Percentiles rank a stretch among this genome's conserved stretches.
phyloP scores from a whole-genome alignment of 306 rosid species.

The Adenanthera pavonina region DNA sequence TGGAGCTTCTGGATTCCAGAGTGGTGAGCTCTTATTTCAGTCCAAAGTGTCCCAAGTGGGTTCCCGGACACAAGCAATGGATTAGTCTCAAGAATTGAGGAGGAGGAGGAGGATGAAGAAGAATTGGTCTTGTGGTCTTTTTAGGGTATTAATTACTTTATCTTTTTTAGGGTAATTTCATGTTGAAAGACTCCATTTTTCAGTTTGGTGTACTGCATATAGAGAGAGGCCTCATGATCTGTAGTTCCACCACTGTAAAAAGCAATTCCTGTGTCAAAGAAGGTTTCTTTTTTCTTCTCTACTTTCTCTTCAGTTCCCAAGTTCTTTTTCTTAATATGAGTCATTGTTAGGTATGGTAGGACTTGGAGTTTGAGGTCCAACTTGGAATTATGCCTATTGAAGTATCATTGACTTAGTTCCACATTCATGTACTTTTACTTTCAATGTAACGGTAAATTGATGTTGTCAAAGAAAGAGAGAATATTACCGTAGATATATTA shows the following conservation, averaged over 20 bases:
- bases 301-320: too few relatives aligned
- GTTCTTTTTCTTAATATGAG: conserved; percentile 18
- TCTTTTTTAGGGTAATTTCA: conserved; percentile 48
- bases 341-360: conserved; percentile 33
- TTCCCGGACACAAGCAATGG: conserved; percentile 92
- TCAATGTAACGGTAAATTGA: too few relatives aligned
- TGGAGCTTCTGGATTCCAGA: conserved; percentile 85
- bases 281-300: conserved; percentile 32
- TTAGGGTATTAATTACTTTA: background rate
- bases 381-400: conserved; percentile 51
- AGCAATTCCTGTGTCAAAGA: conserved; percentile 65
- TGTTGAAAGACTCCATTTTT: conserved; percentile 39
- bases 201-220: conserved; percentile 43
- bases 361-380: background rate
- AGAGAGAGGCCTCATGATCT: conserved; percentile 34
- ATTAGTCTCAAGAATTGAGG: conserved; percentile 55
- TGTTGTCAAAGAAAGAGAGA: too few relatives aligned
- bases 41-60: conserved; percentile 98
- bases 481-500: conserved; percentile 9
- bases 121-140: background rate
- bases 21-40: conserved; percentile 64
- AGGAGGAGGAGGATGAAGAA: background rate
- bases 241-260: conserved; percentile 63
- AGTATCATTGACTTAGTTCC: conserved; percentile 47
- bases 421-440: conserved; percentile 21